Base-by-base conservation (phyloP, 23 red algal genomes). In the Gracilaria gracilis region DNA sequence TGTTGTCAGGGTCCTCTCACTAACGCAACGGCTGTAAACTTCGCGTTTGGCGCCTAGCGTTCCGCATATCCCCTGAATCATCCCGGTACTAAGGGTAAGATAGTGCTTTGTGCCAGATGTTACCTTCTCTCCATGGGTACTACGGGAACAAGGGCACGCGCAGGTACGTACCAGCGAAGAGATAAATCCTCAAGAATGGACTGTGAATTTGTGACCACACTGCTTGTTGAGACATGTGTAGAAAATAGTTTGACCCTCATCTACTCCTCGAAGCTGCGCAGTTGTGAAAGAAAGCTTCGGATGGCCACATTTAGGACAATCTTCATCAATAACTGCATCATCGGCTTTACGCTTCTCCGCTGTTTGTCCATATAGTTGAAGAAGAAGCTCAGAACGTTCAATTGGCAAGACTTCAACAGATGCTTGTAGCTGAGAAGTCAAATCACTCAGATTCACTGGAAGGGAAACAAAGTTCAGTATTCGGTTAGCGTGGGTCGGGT, bases 181-280 rank as follows among this genome's bases (percentile, higher is more conserved):
- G 47, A 57, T 29, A 53, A 39, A 17, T 51, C 32, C 47, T 89
- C 50, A 90, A 33, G 73, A 80, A 59, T 90, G 71, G 38, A 90
- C 87, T 23, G 87, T 80, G 62, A 77, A 88, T 47, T 76, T 96
- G 66, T 88, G 47, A 19, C 77, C 83, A 27, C 91, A 96, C 34
- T 89, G 33, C 57, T 61, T 48, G 38, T 89, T 93, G 37, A 93
- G 89, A 78, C 95, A 96, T 64, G 95, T 96, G 73, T 96, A 96
- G 66, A 96, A 96, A 34, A 96, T 96, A 39, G 95, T 96, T 71
- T 96, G 95, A 20, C 95, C 95, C 80, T 96, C 95, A 50, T 96
- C 95, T 24, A 91, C 95, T 3, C 88, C 90, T 31, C 95, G 82
- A 0, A 96, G 66, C 47, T 96, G 95, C 34, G 95, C 95, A 19